Conservation (phyloP, 495 filamentous ascomycete genomes). For the Penicillium cataractarum region DNA sequence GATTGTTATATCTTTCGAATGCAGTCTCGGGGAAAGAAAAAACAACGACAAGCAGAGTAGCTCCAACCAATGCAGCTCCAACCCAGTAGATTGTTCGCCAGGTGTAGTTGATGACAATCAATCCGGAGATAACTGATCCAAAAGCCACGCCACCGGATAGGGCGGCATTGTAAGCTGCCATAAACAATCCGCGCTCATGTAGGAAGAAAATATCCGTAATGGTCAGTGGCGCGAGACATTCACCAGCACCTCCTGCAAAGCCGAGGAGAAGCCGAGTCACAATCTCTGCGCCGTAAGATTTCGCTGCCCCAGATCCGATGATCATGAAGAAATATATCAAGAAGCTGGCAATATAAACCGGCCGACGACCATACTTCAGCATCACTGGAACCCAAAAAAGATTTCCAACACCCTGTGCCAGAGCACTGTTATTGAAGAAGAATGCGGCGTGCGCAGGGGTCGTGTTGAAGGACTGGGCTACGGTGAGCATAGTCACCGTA, state of each 20-base stretch:
- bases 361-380: conserved; percentile 56
- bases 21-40: conserved; percentile 9
- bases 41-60: not conserved
- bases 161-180: conserved; percentile 28
- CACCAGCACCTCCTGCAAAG: conserved; percentile 52
- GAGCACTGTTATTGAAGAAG: conserved; percentile 54
- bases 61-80: conserved; percentile 6
- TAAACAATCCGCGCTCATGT: conserved; percentile 55
- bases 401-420: conserved; percentile 51
- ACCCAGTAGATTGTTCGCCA: conserved; percentile 11
- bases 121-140: conserved; percentile 5
- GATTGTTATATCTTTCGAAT: conserved; percentile 8
- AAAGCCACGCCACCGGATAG: conserved; percentile 7
- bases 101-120: conserved; percentile 12
- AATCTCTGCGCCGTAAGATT: conserved; percentile 45
- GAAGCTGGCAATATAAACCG: conserved; percentile 53
- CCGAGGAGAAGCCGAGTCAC: conserved; percentile 52
- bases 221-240: conserved; percentile 51
- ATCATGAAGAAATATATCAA: conserved; percentile 45
- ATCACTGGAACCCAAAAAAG: conserved; percentile 58
- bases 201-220: conserved; percentile 61
- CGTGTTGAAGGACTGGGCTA: conserved; percentile 48
- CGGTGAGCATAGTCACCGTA: conserved; percentile 49
- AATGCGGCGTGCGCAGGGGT: conserved; percentile 46
- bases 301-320: conserved; percentile 48